Conservation (phyloP, 2,329 filamentous ascomycete genomes). For the Xylariales sp. region DNA sequence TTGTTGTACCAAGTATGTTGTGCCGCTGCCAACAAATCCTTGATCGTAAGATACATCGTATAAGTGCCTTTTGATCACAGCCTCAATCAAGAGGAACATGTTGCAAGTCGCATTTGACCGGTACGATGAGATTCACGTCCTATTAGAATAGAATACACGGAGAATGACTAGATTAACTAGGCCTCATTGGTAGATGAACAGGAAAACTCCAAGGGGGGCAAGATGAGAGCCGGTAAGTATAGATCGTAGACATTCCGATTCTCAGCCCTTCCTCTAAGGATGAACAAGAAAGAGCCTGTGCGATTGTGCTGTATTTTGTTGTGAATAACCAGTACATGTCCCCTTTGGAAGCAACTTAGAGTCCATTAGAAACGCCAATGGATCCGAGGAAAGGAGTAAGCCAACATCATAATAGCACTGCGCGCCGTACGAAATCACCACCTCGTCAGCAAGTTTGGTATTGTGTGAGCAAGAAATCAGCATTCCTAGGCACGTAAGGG, state of each 20-base stretch:
- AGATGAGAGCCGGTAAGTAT: slow-evolving; percentile 11
- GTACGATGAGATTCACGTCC: neutral
- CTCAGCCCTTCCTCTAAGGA: slow-evolving; percentile 1
- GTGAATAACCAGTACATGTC: slow-evolving; percentile 16
- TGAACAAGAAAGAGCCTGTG: slow-evolving; percentile 6
- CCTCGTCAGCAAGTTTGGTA: slow-evolving; percentile 13
- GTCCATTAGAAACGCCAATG: slow-evolving; percentile 9
- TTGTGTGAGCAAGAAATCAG: slow-evolving; percentile 28
- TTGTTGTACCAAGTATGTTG: slow-evolving; percentile 13
- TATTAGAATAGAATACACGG: slow-evolving; percentile 13
- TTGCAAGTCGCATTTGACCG: slow-evolving; percentile 21
- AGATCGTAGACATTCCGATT: slow-evolving; percentile 30
- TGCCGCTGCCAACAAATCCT: neutral
- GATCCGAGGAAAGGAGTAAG: slow-evolving; percentile 18
- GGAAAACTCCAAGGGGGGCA: neutral
- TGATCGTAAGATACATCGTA: slow-evolving; percentile 34
- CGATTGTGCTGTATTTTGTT: slow-evolving; percentile 11
- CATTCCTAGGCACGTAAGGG: neutral
- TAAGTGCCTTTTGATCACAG: slow-evolving; percentile 33
- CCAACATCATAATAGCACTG: neutral
- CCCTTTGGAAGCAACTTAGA: slow-evolving; percentile 7
- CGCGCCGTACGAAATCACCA: neutral
- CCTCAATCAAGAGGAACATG: slow-evolving; percentile 22
- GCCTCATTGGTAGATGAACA: slow-evolving; percentile 25
- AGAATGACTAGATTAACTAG: neutral